Evolutionary conservation across 441 rosid genomes (phyloP).

Genomic region (Croton setiger): DNA sequence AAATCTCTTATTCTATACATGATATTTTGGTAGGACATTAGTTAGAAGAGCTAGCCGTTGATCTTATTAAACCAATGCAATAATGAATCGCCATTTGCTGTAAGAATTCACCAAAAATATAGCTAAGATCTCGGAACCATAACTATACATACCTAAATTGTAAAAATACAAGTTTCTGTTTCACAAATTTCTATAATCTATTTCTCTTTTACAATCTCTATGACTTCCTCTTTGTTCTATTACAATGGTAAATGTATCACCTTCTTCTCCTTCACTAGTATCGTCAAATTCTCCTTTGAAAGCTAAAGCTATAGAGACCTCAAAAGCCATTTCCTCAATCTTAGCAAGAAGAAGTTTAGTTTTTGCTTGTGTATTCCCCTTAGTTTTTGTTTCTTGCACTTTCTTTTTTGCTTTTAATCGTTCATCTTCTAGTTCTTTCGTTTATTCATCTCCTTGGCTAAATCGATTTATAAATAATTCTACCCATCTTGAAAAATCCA

Average conservation of each 20-base stretch:
- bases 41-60: no score
- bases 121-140: neutral
- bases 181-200: neutral
- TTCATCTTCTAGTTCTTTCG: neutral
- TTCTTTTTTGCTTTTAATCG: slow-evolving; percentile 12
- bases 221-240: neutral
- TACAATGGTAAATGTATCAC: slow-evolving; percentile 8
- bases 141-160: neutral
- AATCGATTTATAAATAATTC: slow-evolving; percentile 9
- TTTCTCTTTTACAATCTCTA: neutral
- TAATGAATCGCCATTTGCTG: neutral
- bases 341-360: slow-evolving; percentile 8
- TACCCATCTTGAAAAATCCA: slow-evolving; percentile 10
- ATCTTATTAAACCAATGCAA: no score
- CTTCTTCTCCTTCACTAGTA: no score
- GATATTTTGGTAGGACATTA: no score
- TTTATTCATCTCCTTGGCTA: slow-evolving; percentile 21
- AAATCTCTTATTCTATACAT: no score
- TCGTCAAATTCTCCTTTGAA: neutral
- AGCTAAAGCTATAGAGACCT: neutral
- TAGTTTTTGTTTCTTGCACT: slow-evolving; percentile 15
- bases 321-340: slow-evolving; percentile 2
- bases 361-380: slow-evolving; percentile 21
- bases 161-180: neutral
- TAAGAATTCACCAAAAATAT: neutral